Evolutionary conservation across 106 monocot genomes (phyloP).

Genomic region (Allium sativum): DNA sequence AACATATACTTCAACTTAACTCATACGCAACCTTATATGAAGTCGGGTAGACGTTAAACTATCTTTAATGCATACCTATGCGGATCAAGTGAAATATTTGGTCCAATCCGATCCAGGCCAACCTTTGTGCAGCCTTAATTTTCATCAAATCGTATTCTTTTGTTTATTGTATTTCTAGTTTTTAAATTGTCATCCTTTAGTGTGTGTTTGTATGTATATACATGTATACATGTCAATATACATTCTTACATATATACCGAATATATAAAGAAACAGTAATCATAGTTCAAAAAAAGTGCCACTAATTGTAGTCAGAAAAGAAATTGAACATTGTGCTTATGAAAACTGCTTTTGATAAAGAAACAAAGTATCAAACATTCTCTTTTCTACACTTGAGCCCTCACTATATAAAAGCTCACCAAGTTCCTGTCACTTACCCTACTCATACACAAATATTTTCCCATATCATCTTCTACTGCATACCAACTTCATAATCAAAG

Average conservation of each 20-base stretch:
- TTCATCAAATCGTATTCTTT: too few relatives aligned
- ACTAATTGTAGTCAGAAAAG: neutral
- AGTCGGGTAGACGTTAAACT: too few relatives aligned
- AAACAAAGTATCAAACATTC: conserved; percentile 6
- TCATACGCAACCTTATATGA: too few relatives aligned
- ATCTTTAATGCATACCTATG: too few relatives aligned
- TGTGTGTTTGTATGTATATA: neutral
- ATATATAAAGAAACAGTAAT: neutral
- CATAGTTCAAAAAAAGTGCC: neutral
- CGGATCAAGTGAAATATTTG: too few relatives aligned
- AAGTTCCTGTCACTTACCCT: neutral
- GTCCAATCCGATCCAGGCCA: too few relatives aligned
- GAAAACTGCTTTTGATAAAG: conserved; percentile 8
- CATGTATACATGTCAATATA: neutral
- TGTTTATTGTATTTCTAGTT: too few relatives aligned
- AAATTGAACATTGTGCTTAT: conserved; percentile 1
- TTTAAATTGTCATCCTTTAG: too few relatives aligned
- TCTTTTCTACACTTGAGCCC: neutral
- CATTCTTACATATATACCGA: neutral
- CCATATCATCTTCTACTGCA: neutral
- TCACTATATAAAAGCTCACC: conserved; percentile 5
- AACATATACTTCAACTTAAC: too few relatives aligned
- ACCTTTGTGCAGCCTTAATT: too few relatives aligned
- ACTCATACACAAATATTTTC: neutral
- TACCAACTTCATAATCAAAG: neutral